A percentile compares a stretch with the other conserved stretches of the same genome.
phyloP scores from a whole-genome alignment of 306 rosid genomes.

The Carpinus viminea region DNA sequence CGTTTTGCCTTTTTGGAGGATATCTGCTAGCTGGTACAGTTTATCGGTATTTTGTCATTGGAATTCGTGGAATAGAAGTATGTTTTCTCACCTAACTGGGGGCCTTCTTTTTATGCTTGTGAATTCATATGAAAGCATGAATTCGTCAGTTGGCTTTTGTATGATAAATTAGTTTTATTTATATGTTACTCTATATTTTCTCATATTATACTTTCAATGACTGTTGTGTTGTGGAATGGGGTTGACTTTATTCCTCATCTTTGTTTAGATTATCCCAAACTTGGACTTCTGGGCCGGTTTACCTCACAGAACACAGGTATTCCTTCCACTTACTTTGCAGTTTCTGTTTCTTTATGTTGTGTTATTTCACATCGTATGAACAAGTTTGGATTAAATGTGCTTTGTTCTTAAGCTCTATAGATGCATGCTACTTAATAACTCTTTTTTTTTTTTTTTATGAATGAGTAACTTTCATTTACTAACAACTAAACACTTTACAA shows the following conservation, averaged over 20 bases:
- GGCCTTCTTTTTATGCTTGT: conserved; percentile 19
- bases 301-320: conserved; percentile 71
- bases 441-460: too few species aligned
- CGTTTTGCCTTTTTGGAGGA: conserved; percentile 71
- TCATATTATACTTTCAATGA: background rate
- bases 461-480: too few species aligned
- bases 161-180: background rate
- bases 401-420: background rate
- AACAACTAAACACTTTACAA: too few species aligned
- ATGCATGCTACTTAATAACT: background rate
- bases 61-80: conserved; percentile 78
- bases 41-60: conserved; percentile 63
- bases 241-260: conserved; percentile 22
- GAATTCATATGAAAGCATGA: conserved; percentile 6
- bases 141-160: background rate
- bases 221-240: background rate
- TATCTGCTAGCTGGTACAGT: conserved; percentile 69
- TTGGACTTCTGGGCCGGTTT: conserved; percentile 76
- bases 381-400: background rate
- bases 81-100: conserved; percentile 30
- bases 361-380: background rate
- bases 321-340: conserved; percentile 24
- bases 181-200: background rate
- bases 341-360: conserved; percentile 15
- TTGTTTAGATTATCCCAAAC: conserved; percentile 75